phyloP scores from a whole-genome alignment of 805 yeast genomes.

The Wickerhamiella bombiphila region DNA sequence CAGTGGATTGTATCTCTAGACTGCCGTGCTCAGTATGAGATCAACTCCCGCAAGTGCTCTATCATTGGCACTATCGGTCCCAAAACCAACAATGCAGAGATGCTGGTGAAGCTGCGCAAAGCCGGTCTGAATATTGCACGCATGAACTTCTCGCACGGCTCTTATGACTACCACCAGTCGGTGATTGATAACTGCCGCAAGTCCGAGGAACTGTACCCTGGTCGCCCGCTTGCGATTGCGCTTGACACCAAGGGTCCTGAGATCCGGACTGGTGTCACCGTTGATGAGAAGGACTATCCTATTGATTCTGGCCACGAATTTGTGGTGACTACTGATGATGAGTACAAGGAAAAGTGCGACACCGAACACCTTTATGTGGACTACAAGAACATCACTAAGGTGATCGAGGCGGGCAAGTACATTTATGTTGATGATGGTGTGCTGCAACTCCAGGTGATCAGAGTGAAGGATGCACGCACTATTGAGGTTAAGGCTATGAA shows the following conservation, averaged over 20 bases:
- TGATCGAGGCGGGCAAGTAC: slow-evolving; percentile 71
- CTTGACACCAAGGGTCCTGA: slow-evolving; percentile 99
- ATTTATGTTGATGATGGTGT: slow-evolving; percentile 98
- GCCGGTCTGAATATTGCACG: slow-evolving; percentile 97
- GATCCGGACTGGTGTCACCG: slow-evolving; percentile 95
- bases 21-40: slow-evolving; percentile 58
- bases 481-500: slow-evolving; percentile 80
- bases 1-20: slow-evolving; percentile 77
- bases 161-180: slow-evolving; percentile 93
- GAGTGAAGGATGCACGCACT: slow-evolving; percentile 64
- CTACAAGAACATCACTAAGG: slow-evolving; percentile 93
- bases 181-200: slow-evolving; percentile 94
- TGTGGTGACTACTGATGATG: slow-evolving; percentile 84
- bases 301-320: slow-evolving; percentile 76
- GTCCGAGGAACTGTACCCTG: slow-evolving; percentile 78
- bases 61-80: slow-evolving; percentile 99
- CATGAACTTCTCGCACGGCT: slow-evolving; percentile 98
- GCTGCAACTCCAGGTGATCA: slow-evolving; percentile 80
- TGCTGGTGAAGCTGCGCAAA: slow-evolving; percentile 73
- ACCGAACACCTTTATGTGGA: slow-evolving; percentile 78
- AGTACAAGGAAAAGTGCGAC: slow-evolving; percentile 55
- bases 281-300: slow-evolving; percentile 64
- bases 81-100: slow-evolving; percentile 82
- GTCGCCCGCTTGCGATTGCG: slow-evolving; percentile 97
- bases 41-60: slow-evolving; percentile 79